Conservation (phyloP, 176 grass and related monocot species). For the Musa troglodytarum region DNA sequence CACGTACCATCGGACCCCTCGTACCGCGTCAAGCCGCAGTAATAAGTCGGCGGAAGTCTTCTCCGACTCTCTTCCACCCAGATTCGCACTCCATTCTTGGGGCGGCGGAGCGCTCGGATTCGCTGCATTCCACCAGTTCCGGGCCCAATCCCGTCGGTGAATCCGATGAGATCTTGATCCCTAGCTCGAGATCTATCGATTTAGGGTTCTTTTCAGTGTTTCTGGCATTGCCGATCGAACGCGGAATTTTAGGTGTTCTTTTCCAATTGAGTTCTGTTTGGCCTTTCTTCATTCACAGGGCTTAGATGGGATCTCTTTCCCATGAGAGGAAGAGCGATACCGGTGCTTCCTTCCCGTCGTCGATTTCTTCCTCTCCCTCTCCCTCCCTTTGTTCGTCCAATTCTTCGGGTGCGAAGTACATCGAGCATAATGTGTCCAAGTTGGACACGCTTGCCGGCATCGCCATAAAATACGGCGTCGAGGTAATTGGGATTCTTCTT, state of each 20-base stretch:
- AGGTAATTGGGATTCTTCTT: slow-evolving; percentile 39
- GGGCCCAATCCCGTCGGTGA: neutral
- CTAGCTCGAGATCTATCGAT: slow-evolving; percentile 19
- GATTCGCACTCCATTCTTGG: neutral
- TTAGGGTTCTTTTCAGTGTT: slow-evolving; percentile 23
- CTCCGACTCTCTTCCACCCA: neutral
- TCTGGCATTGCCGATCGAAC: neutral
- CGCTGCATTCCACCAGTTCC: neutral
- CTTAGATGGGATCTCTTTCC: slow-evolving; percentile 3
- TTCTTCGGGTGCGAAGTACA: slow-evolving; percentile 51
- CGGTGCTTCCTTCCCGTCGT: slow-evolving; percentile 28
- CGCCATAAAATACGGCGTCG: slow-evolving; percentile 96
- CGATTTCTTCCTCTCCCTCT: slow-evolving; percentile 26
- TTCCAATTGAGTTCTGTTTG: neutral
- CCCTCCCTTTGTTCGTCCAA: slow-evolving; percentile 14
- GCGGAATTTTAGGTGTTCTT: too few species aligned
- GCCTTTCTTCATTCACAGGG: neutral
- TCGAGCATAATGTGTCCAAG: slow-evolving; percentile 76
- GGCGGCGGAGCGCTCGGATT: slow-evolving; percentile 6
- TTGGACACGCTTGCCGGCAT: slow-evolving; percentile 90
- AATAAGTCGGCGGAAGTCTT: neutral
- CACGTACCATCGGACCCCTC: slow-evolving; percentile 20
- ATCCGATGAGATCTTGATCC: neutral
- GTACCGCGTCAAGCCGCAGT: slow-evolving; percentile 36
- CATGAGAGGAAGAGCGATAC: slow-evolving; percentile 34